Evolutionary conservation across 2,329 filamentous ascomycete species (phyloP), one percentile per base, ranked within the genome.

Genomic region (Cladophialophora immunda): DNA sequence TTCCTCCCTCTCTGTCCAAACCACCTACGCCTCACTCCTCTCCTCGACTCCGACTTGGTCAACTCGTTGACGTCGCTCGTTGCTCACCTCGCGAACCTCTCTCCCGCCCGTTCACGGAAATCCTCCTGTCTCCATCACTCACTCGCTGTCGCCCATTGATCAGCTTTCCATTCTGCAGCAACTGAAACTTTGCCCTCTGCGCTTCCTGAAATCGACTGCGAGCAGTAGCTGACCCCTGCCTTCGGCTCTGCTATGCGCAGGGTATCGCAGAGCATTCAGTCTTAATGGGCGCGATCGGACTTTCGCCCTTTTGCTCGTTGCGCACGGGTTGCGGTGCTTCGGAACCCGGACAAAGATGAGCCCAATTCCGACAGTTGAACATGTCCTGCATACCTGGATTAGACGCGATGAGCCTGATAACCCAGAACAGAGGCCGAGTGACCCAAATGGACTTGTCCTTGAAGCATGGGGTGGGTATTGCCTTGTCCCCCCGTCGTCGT

Each of bases 401-500:
- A 57, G 66, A 38, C 65, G 68, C n/a, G 65, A 66, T n/a, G 60
- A 67, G 54, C 58, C 66, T 22, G 59, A 62, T 22, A 71, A 68
- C 41, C 66, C 62, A n/a, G 52, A 52, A 25, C n/a, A 63, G 36
- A 62, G 70, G 47, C 71, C 72, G 1, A 71, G 68, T 25, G 72
- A 74, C 63, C 71, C 71, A 4, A 72, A 75, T 47, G 75, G 72
- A 8, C 68, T 76, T 57, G 75, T 77, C 6, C 70, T 81, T 13
- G 79, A 81, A 68, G 78, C 78, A 64, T 80, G 78, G 79, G 78
- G 58, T 61, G 58, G 45, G 45, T 50, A 54, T 30, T 61, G 53
- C 17, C 30, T 19, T 27, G 15, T 58, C 11, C 8, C 8, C 15
- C 19, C 13, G 13, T 36, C 29, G 30, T 32, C 19, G 41, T 52